phyloP scores from a whole-genome alignment of 1,284 basidiomycete species.

The Boletellus sp. region DNA sequence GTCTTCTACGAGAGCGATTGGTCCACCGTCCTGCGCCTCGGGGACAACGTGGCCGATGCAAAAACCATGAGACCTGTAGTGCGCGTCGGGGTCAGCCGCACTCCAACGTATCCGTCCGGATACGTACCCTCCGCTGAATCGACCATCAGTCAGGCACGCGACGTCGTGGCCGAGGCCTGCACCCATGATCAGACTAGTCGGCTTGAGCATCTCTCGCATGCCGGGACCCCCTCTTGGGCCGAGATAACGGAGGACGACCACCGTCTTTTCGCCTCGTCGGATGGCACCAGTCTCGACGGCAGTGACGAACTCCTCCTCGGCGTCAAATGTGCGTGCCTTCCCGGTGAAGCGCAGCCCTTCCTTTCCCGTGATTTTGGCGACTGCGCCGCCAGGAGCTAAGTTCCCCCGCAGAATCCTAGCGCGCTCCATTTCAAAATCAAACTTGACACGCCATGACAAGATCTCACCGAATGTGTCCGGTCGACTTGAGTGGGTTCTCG shows the following conservation, averaged over 20 bases:
- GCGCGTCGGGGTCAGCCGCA: conserved; percentile 12
- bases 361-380: conserved; percentile 92
- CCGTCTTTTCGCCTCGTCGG: conserved; percentile 85
- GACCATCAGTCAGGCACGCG: conserved; percentile 89
- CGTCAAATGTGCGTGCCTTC: conserved; percentile 81
- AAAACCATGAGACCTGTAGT: conserved; percentile 79
- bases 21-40: conserved; percentile 86
- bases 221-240: conserved; percentile 90
- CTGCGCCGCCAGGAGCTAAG: conserved; percentile 90
- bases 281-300: conserved; percentile 81
- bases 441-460: background rate
- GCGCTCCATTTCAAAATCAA: conserved; percentile 1
- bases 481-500: conserved; percentile 82
- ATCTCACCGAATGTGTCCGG: conserved; percentile 81
- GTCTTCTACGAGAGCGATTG: conserved; percentile 85
- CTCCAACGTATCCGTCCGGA: conserved; percentile 7
- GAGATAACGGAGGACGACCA: conserved; percentile 85
- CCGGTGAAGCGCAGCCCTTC: conserved; percentile 85
- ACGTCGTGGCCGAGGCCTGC: conserved; percentile 89
- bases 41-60: conserved; percentile 90
- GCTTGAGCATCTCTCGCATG: conserved; percentile 95
- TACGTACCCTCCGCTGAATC: conserved; percentile 87
- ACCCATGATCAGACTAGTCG: conserved; percentile 88
- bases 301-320: conserved; percentile 75
- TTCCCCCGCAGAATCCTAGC: conserved; percentile 77